Evolutionary conservation across 2,329 filamentous ascomycete genomes (phyloP), one percentile per base, ranked within the genome.

Genomic region (Tolypocladium pustulatum): DNA sequence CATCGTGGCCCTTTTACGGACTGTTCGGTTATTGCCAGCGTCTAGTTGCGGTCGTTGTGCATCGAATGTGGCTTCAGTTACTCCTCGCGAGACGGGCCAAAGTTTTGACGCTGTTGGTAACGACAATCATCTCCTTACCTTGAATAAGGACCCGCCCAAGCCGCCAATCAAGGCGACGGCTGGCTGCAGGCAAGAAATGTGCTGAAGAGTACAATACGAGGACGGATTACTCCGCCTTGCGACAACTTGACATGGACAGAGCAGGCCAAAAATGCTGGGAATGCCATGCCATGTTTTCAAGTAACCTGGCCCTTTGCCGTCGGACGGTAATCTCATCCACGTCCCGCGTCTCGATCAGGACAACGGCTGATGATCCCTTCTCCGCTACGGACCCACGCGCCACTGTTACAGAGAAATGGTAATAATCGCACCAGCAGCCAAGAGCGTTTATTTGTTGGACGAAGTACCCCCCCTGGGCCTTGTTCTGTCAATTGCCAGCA

Each of bases 351-450:
- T 22, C 9, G 49, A 52, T 52, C 49, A 12, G 30, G 49, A 51
- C 13, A 38, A 32, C 41, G 41, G 41, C 41, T 5, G 36, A 8
- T 41, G 37, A 30, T 25, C 15, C 37, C n/a, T 20, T 38, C 54
- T 40, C 54, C 54, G 9, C 36, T 22, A 40, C 37, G 38, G 38
- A 55, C 54, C 56, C 56, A 54, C 25, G 52, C 57, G 57, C 57
- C 52, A 54, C 34, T 34, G 57, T 58, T 49, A 51, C 57, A 58
- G 52, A 37, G 38, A 58, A 37, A 58, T 34, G 30, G 20, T 9
- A n/a, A 20, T 9, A n/a, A n/a, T 13, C 17, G 49, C 4, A 20
- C 46, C 27, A 9, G 30, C 49, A 34, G 46, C 46, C 15, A 10
- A 30, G 27, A 51, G 27, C 13, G 25, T 13, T 22, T 25, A 41